Evolutionary conservation across 768 basidiomycete genomes (phyloP).

Genomic region (Suillus subluteus): DNA sequence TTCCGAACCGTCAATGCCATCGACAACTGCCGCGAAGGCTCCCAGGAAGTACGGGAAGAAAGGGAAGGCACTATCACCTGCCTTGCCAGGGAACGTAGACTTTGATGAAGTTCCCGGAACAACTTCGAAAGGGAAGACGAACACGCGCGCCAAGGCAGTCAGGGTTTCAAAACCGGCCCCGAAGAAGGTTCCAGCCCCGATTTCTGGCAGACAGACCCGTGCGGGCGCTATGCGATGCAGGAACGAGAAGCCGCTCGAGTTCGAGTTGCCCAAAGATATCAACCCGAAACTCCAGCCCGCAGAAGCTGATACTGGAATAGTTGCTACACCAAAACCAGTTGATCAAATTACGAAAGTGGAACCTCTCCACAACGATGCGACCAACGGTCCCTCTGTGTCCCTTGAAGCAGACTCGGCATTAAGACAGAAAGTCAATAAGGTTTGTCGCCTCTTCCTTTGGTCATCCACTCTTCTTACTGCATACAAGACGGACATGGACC

Average conservation of each 20-base stretch:
- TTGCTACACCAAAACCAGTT: too few species aligned
- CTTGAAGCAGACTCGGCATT: neutral
- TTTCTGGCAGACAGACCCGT: constrained; percentile 8
- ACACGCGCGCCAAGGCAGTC: constrained; percentile 20
- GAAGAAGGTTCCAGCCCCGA: neutral
- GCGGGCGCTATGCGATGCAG: constrained; percentile 34
- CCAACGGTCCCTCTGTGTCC: neutral
- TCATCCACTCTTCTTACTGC: neutral
- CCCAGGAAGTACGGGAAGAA: constrained; percentile 39
- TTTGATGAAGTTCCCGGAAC: constrained; percentile 37
- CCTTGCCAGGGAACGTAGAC: constrained; percentile 23
- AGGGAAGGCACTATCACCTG: constrained; percentile 37
- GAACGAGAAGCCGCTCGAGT: constrained; percentile 13
- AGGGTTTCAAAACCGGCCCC: constrained; percentile 19
- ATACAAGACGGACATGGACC: neutral
- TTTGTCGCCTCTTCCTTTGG: neutral
- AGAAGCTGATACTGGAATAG: neutral
- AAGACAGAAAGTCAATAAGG: neutral
- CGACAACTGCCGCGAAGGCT: constrained; percentile 14
- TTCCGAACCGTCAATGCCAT: constrained; percentile 11
- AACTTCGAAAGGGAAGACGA: constrained; percentile 2
- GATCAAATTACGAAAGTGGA: neutral
- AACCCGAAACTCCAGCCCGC: constrained; percentile 3
- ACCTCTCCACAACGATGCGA: neutral
- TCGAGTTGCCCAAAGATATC: constrained; percentile 5